Base-by-base conservation (phyloP, 2,329 filamentous ascomycete genomes). In the Cladorrhinum sp. region DNA sequence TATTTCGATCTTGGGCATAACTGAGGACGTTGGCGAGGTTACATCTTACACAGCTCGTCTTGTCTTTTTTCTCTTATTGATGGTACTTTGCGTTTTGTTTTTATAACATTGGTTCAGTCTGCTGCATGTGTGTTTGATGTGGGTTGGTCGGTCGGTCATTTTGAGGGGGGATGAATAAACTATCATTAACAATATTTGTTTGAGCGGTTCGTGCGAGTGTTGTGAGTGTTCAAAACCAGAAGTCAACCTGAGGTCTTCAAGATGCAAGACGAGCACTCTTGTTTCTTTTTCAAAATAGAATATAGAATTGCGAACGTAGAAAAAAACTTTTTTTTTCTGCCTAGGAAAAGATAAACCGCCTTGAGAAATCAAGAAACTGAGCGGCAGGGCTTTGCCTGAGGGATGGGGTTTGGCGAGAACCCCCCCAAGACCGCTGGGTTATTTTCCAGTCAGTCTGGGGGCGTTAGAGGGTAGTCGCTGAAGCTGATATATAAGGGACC, bases 1-100 rank as follows among this genome's bases (percentile, higher is more conserved):
- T 66, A 63, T 67, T 67, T 66, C 63, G 63, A 65, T 67, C 64
- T 68, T 68, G 67, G 67, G 65, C 67, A 68, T 69, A 67, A 63
- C 58, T 66, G 64, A 64, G 62, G 63, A 61, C 53, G 20, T 51
- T 28, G 49, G 49, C 24, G 42, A 57, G 57, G 58, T 60, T 52
- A 57, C 50, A 58, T 62, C 55, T 55, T 33, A 56, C 42, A 58
- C 42, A 58, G 59, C 55, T 60, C 54, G 46, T 55, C 51, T 60
- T 60, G 24, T 59, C 57, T 52, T 53, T 63, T 52, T 62, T 64
- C 57, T 64, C 58, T 60, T 56, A 58, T 60, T 60, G 24, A 58
- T 58, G 52, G 57, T 59, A 48, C 50, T 46, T 55, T 54, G n/a
- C 28, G 12, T 63, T 59, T 58, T 42, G 50, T 21, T 58, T 57